These are phyloP conservation scores for Russula griseocarnosa DNA, from an alignment of 768 basidiomycete species.

Conservation along the genomic window DNA sequence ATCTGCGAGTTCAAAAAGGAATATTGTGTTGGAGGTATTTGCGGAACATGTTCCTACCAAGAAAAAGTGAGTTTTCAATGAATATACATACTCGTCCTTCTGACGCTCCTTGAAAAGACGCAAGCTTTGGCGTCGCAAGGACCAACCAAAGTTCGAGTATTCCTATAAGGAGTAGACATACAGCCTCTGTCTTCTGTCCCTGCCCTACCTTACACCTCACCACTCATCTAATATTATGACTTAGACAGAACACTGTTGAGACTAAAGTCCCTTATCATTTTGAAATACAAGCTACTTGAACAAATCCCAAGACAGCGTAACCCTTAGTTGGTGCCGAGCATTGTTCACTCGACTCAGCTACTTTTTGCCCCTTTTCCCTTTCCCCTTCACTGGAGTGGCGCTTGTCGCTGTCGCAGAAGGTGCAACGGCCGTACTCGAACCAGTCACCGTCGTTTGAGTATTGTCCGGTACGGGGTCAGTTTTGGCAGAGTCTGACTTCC, in stretches of 20 bases:
- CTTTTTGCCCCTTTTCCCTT: slow-evolving; percentile 21
- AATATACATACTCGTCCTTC: not conserved
- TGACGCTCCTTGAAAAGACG: slow-evolving; percentile 48
- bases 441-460: slow-evolving; percentile 4
- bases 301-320: not conserved
- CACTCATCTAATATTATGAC: not conserved
- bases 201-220: not conserved
- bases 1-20: slow-evolving; percentile 89
- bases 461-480: slow-evolving; percentile 25
- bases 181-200: not conserved
- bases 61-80: slow-evolving; percentile 69
- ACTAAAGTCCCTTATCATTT: not conserved
- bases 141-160: slow-evolving; percentile 80
- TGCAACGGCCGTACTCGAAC: slow-evolving; percentile 15
- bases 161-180: slow-evolving; percentile 71
- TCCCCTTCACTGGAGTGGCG: slow-evolving; percentile 23
- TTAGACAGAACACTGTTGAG: not conserved
- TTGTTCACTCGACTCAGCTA: not conserved
- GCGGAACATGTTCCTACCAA: slow-evolving; percentile 80
- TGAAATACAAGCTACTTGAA: slow-evolving; percentile 5
- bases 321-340: not conserved
- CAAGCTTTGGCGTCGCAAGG: slow-evolving; percentile 88
- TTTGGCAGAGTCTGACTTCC: slow-evolving; percentile 16
- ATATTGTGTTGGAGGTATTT: slow-evolving; percentile 79
- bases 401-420: slow-evolving; percentile 10